Evolutionary conservation across 1,284 basidiomycete species (phyloP).

Genomic region (Salmacisia buchloeana): DNA sequence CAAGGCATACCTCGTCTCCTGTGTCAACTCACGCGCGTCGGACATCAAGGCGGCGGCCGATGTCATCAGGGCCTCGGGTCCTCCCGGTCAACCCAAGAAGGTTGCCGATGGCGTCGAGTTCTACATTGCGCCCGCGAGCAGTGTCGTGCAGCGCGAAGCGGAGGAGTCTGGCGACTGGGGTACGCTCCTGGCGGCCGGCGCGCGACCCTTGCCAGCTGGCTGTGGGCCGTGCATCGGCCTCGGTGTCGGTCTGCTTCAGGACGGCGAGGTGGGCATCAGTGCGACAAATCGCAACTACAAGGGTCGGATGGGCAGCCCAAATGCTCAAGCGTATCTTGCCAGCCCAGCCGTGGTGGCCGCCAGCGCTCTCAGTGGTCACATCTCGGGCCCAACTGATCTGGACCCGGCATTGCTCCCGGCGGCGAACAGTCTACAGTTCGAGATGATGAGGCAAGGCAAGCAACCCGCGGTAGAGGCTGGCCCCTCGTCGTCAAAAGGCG

Average conservation of each 20-base stretch:
- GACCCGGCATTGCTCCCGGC: slow-evolving; percentile 60
- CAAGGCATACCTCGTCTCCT: slow-evolving; percentile 97
- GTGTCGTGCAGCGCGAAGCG: slow-evolving; percentile 81
- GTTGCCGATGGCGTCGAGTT: slow-evolving; percentile 86
- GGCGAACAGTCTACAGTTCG: slow-evolving; percentile 52
- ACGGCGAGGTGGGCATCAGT: slow-evolving; percentile 91
- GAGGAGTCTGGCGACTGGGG: slow-evolving; percentile 85
- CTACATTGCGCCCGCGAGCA: slow-evolving; percentile 92
- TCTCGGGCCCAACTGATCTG: slow-evolving; percentile 70
- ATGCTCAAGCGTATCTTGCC: slow-evolving; percentile 89
- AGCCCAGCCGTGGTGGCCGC: slow-evolving; percentile 95
- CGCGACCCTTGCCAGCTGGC: slow-evolving; percentile 85
- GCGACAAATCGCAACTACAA: slow-evolving; percentile 99
- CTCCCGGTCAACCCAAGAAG: slow-evolving; percentile 54
- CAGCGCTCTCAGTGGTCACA: slow-evolving; percentile 84
- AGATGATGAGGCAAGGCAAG: slow-evolving; percentile 42
- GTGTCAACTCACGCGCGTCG: slow-evolving; percentile 93
- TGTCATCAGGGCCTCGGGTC: slow-evolving; percentile 65
- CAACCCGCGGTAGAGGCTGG: slow-evolving; percentile 31
- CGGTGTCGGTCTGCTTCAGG: slow-evolving; percentile 83
- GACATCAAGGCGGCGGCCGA: slow-evolving; percentile 87
- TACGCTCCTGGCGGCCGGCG: slow-evolving; percentile 74
- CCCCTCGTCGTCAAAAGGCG: slow-evolving; percentile 13
- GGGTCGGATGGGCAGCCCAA: slow-evolving; percentile 93
- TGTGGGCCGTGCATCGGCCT: slow-evolving; percentile 98